phyloP scores from a whole-genome alignment of 2,329 filamentous ascomycete species.

The Cladosporium austrohemisphaericum region DNA sequence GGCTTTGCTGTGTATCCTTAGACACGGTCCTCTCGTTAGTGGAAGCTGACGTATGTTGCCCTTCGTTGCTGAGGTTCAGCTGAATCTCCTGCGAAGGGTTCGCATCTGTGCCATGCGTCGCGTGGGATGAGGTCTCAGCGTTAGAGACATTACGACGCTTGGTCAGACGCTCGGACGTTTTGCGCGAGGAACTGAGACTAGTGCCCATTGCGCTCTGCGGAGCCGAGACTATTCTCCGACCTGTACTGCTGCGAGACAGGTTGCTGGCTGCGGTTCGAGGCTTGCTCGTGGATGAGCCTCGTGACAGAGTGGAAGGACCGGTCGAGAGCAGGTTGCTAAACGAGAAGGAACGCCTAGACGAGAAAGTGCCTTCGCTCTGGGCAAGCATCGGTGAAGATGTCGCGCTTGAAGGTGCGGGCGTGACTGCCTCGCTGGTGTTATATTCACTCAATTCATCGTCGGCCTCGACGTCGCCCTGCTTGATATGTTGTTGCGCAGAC shows the following conservation, averaged over 20 bases:
- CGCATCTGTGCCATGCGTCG: slow-evolving; percentile 12
- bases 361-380: neutral
- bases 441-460: slow-evolving; percentile 25
- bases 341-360: slow-evolving; percentile 48
- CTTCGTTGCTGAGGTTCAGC: slow-evolving; percentile 19
- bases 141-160: slow-evolving; percentile 38
- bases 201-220: slow-evolving; percentile 37
- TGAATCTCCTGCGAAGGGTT: slow-evolving; percentile 22
- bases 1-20: slow-evolving; percentile 6
- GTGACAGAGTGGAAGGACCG: slow-evolving; percentile 36
- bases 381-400: slow-evolving; percentile 28
- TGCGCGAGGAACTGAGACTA: slow-evolving; percentile 34
- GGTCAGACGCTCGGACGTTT: slow-evolving; percentile 33
- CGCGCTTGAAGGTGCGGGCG: slow-evolving; percentile 20
- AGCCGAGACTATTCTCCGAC: slow-evolving; percentile 27
- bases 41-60: neutral
- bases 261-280: slow-evolving; percentile 24
- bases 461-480: slow-evolving; percentile 24
- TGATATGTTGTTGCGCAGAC: slow-evolving; percentile 26
- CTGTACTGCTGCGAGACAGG: slow-evolving; percentile 27
- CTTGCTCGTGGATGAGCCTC: slow-evolving; percentile 36
- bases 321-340: slow-evolving; percentile 43
- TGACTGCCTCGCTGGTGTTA: slow-evolving; percentile 17
- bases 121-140: slow-evolving; percentile 22
- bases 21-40: neutral